Conservation (phyloP, 495 filamentous ascomycete genomes). For the Acidomyces sp. region DNA sequence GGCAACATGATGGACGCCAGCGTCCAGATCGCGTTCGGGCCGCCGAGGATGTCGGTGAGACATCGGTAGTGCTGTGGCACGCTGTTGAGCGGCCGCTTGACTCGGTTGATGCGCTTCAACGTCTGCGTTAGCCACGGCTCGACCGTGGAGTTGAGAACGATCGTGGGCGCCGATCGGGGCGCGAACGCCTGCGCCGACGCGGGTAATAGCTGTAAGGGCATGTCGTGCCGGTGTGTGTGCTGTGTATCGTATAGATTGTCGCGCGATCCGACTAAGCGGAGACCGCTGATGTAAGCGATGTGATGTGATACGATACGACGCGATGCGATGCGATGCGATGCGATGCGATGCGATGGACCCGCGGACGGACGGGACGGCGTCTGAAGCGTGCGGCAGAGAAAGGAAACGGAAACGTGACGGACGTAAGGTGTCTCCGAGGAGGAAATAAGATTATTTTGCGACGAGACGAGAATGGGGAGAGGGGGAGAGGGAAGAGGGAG, state of each 20-base stretch:
- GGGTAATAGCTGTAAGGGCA: conserved; percentile 85
- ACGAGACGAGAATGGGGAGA: neutral
- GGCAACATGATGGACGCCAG: conserved; percentile 86
- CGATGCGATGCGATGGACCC: too few species aligned
- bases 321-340: conserved; percentile 8
- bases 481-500: neutral
- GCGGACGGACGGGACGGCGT: conserved; percentile 13
- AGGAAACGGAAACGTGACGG: conserved; percentile 2
- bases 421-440: conserved; percentile 17
- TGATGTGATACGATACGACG: conserved; percentile 3
- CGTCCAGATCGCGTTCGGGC: conserved; percentile 86
- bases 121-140: conserved; percentile 97
- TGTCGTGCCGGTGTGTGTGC: conserved; percentile 47
- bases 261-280: too few species aligned
- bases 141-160: conserved; percentile 86
- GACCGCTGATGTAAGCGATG: neutral
- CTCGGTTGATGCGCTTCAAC: conserved; percentile 89
- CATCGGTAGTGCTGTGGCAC: conserved; percentile 93
- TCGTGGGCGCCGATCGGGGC: conserved; percentile 83
- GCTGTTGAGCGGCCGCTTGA: conserved; percentile 97
- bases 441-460: conserved; percentile 9
- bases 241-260: neutral
- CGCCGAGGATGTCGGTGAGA: conserved; percentile 90
- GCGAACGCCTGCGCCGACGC: conserved; percentile 95
- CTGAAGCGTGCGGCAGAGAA: conserved; percentile 6